A percentile compares a stretch with the other conserved stretches of the same genome.
Conservation (phyloP, 2,329 filamentous ascomycete species). For the Botrytis fabae region DNA sequence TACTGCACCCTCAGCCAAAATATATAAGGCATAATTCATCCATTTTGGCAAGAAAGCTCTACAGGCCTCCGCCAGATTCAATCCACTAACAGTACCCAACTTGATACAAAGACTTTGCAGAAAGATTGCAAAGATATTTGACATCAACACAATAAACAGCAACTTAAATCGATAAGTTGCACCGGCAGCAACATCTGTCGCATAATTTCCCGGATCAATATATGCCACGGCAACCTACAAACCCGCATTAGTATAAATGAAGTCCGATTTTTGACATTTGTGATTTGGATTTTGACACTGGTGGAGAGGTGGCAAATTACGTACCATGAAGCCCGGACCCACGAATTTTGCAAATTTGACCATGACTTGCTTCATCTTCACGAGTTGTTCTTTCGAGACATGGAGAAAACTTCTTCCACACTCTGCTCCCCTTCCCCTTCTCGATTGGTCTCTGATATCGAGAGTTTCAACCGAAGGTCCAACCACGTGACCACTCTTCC, state of each 20-base stretch:
- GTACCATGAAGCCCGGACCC: constrained; percentile 49
- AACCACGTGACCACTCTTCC: constrained; percentile 23
- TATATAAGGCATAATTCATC: constrained; percentile 55
- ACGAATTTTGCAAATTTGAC: constrained; percentile 50
- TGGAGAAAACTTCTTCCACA: constrained; percentile 16
- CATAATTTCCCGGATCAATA: constrained; percentile 53
- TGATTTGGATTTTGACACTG: background rate
- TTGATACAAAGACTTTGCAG: constrained; percentile 58
- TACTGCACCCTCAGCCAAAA: constrained; percentile 54
- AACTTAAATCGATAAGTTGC: constrained; percentile 54
- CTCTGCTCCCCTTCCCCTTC: constrained; percentile 11
- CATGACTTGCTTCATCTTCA: constrained; percentile 29
- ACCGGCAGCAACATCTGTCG: constrained; percentile 57
- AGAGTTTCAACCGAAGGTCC: constrained; percentile 18
- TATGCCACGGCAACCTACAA: constrained; percentile 43
- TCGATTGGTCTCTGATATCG: constrained; percentile 5
- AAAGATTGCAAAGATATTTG: constrained; percentile 60
- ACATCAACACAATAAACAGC: constrained; percentile 57
- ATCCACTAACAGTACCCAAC: constrained; percentile 54
- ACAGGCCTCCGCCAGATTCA: constrained; percentile 55
- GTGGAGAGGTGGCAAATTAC: constrained; percentile 7
- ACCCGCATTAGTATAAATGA: background rate
- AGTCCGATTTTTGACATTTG: background rate
- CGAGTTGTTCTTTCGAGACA: constrained; percentile 22
- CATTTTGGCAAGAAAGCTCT: constrained; percentile 50